A percentile compares a stretch with the other conserved stretches of the same genome.
These are phyloP conservation scores for Tylopilus plumbeoviolaceoides DNA, from an alignment of 768 basidiomycete species.

Conservation along the genomic window DNA sequence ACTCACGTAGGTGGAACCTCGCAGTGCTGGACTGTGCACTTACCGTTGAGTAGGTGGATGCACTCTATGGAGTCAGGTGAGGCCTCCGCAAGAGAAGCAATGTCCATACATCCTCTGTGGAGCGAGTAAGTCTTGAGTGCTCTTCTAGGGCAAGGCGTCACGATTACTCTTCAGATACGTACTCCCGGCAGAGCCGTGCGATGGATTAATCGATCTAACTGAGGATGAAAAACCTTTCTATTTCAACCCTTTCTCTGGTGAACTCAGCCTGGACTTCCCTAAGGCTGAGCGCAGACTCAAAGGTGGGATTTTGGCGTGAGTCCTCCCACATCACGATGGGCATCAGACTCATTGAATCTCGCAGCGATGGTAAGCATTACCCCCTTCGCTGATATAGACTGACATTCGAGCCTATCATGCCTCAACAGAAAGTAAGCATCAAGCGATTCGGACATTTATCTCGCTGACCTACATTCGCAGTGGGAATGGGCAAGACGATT, in stretches of 20 bases:
- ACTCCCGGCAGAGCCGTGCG: slow-evolving; percentile 59
- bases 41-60: slow-evolving; percentile 73
- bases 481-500: slow-evolving; percentile 97
- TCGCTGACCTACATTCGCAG: slow-evolving; percentile 34
- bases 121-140: slow-evolving; percentile 58
- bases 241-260: slow-evolving; percentile 89
- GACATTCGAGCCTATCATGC: slow-evolving; percentile 3
- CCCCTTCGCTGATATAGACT: neutral
- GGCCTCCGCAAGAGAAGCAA: slow-evolving; percentile 60
- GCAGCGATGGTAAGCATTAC: slow-evolving; percentile 34
- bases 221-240: slow-evolving; percentile 78
- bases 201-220: slow-evolving; percentile 71
- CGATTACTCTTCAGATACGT: slow-evolving; percentile 50
- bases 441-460: neutral
- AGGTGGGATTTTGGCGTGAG: slow-evolving; percentile 91
- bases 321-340: slow-evolving; percentile 8
- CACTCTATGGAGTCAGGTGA: slow-evolving; percentile 76
- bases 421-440: slow-evolving; percentile 46
- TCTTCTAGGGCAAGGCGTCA: neutral
- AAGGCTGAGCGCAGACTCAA: slow-evolving; percentile 69
- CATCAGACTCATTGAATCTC: slow-evolving; percentile 6
- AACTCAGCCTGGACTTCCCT: slow-evolving; percentile 82
- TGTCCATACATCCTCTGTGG: slow-evolving; percentile 91
- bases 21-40: neutral
- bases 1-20: slow-evolving; percentile 46